Percentiles rank a stretch among this genome's conserved stretches.
These are phyloP conservation scores for Amoebophrya sp. DNA, from an alignment of 169 alveolate genomes.

Conservation along the genomic window DNA sequence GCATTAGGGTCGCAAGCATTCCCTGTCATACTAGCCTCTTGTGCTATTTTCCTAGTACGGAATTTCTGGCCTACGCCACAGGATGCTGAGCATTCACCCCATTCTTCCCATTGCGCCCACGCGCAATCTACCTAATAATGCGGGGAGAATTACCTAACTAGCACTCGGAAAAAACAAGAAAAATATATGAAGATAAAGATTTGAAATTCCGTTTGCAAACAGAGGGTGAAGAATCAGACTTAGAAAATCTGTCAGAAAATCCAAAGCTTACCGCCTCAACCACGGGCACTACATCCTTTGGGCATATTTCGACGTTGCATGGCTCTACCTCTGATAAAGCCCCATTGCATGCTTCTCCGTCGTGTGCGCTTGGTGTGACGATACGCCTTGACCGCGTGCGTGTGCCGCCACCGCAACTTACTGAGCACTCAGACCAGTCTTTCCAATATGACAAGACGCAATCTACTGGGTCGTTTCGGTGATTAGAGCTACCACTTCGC, in stretches of 20 bases:
- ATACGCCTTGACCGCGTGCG: background rate
- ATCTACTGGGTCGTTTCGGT: background rate
- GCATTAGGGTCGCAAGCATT: background rate
- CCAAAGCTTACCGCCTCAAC: background rate
- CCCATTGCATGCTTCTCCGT: background rate
- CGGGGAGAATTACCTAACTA: background rate
- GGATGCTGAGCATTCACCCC: background rate
- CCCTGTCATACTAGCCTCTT: background rate
- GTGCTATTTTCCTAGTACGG: background rate
- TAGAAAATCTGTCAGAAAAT: no score
- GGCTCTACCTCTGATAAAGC: background rate
- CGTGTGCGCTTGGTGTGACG: background rate
- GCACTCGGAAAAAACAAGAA: background rate
- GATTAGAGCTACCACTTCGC: no score
- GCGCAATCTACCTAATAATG: background rate
- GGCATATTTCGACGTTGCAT: background rate
- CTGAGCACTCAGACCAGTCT: background rate
- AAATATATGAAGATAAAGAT: no score
- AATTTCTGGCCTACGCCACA: background rate
- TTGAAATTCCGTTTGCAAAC: no score
- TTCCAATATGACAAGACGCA: background rate
- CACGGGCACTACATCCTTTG: background rate
- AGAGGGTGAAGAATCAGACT: no score
- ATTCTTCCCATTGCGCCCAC: background rate
- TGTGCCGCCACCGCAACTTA: background rate